Evolutionary conservation across 2,329 filamentous ascomycete genomes (phyloP).

Genomic region (Pseudogymnoascus sp.): DNA sequence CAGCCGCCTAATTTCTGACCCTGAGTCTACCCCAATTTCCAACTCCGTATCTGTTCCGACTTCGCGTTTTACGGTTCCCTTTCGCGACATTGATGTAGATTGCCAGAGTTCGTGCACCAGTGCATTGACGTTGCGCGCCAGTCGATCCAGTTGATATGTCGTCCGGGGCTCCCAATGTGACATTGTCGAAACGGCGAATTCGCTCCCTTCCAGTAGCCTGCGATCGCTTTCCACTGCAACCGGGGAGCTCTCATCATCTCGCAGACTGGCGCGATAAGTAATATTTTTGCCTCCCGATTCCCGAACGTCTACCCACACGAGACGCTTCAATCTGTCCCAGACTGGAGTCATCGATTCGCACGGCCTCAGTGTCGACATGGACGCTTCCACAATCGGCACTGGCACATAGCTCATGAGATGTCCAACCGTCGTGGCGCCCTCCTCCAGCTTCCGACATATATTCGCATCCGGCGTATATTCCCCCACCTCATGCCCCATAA

Average conservation of each 20-base stretch:
- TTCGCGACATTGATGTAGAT: background rate
- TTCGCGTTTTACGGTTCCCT: background rate
- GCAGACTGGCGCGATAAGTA: background rate
- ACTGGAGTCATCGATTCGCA: background rate
- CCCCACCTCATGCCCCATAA: conserved; percentile 3
- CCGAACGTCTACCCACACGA: background rate
- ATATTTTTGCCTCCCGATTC: background rate
- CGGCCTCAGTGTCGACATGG: background rate
- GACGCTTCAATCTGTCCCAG: background rate
- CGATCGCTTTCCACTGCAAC: background rate
- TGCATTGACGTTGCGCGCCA: background rate
- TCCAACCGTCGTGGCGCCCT: background rate
- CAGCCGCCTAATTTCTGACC: background rate
- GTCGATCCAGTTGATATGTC: background rate
- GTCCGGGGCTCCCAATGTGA: background rate
- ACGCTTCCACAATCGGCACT: background rate
- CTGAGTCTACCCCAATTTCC: background rate
- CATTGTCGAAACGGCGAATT: conserved; percentile 1
- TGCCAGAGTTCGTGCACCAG: background rate
- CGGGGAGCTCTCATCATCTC: background rate
- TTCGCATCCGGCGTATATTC: conserved; percentile 5
- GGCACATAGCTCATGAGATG: background rate
- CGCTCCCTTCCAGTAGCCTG: background rate
- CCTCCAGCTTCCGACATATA: background rate
- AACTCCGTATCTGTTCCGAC: background rate